phyloP scores from a whole-genome alignment of 2,329 filamentous ascomycete genomes.

The Colletotrichum phormii region DNA sequence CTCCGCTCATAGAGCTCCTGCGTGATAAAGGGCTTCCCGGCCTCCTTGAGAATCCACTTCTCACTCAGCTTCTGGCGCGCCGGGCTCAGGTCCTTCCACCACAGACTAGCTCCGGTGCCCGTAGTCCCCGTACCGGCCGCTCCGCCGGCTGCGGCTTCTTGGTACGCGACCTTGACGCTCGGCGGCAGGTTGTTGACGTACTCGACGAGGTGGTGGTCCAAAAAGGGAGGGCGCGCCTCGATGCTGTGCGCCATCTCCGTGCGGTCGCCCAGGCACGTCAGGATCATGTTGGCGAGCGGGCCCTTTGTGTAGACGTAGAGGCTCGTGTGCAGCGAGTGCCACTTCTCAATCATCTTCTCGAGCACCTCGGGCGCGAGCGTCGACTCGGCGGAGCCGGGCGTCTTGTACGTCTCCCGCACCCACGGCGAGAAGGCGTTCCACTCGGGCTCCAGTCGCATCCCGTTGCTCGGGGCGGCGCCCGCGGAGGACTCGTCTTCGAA shows the following conservation, averaged over 20 bases:
- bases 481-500: conserved; percentile 29
- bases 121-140: background rate
- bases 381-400: conserved; percentile 21
- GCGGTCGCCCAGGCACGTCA: conserved; percentile 47
- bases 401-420: conserved; percentile 39
- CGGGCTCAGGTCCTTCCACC: conserved; percentile 39
- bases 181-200: conserved; percentile 46
- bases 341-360: conserved; percentile 42
- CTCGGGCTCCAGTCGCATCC: conserved; percentile 22
- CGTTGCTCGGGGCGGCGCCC: background rate
- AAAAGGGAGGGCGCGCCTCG: conserved; percentile 49
- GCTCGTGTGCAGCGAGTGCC: conserved; percentile 45
- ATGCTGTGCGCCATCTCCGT: conserved; percentile 51
- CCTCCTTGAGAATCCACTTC: conserved; percentile 65
- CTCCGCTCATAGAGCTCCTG: conserved; percentile 61
- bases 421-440: conserved; percentile 34
- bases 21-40: conserved; percentile 49
- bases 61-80: conserved; percentile 48
- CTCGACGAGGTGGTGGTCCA: conserved; percentile 47
- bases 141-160: background rate
- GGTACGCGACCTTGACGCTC: conserved; percentile 42
- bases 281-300: conserved; percentile 43
- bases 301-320: conserved; percentile 43
- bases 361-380: conserved; percentile 35
- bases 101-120: conserved; percentile 52